A percentile compares a stretch with the other conserved stretches of the same genome.
Conservation (phyloP, 2,329 filamentous ascomycete genomes). For the Trichoderma sp. region DNA sequence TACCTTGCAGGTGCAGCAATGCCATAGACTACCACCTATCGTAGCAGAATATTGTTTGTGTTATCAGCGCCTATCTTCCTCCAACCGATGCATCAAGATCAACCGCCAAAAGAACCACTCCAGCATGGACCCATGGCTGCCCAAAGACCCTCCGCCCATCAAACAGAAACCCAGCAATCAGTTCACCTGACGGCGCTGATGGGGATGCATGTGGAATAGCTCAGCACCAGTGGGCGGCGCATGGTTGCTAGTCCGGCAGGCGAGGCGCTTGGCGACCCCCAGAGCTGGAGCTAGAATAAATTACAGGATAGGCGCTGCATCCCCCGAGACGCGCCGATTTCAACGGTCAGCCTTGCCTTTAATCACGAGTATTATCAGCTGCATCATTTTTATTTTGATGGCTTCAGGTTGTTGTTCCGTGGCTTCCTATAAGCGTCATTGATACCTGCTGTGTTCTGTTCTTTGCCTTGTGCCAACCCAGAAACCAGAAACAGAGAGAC, state of each 20-base stretch:
- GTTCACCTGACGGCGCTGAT: slow-evolving; percentile 1
- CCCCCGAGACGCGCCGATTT: background rate
- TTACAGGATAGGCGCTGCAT: background rate
- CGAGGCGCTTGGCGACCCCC: background rate
- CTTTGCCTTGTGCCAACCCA: background rate
- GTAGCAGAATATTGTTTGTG: background rate
- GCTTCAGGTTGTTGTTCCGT: background rate
- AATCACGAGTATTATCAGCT: background rate
- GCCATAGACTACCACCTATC: background rate
- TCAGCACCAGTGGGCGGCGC: background rate
- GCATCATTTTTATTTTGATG: background rate
- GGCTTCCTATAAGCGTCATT: background rate
- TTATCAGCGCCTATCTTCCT: background rate
- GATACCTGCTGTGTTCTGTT: background rate
- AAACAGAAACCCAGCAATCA: background rate
- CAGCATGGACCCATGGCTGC: background rate
- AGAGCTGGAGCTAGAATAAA: background rate
- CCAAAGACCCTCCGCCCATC: background rate
- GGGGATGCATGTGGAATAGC: background rate
- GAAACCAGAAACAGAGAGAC: background rate
- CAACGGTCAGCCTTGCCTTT: background rate
- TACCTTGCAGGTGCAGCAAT: background rate
- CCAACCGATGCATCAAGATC: background rate
- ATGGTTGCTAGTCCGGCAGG: slow-evolving; percentile 1
- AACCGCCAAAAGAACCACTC: background rate